phyloP scores from a whole-genome alignment of 345 rosid genomes.

The Corchorus capsularis region DNA sequence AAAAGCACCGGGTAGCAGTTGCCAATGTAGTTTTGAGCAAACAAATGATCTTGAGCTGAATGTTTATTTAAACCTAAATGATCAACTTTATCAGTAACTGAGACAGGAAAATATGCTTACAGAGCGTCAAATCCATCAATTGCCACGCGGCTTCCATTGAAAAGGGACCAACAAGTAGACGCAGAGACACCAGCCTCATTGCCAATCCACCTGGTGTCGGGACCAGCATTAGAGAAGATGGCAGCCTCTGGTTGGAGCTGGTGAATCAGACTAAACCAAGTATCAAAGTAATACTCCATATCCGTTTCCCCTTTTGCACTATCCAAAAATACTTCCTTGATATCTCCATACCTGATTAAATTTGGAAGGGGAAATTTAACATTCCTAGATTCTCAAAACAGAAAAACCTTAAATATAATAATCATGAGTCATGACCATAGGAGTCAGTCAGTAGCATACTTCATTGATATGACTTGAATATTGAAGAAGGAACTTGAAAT shows the following conservation, averaged over 20 bases:
- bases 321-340: too few species aligned
- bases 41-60: not conserved
- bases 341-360: too few species aligned
- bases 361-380: too few species aligned
- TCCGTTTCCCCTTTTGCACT: conserved; percentile 49
- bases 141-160: conserved; percentile 56
- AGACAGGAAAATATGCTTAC: conserved; percentile 41
- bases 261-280: conserved; percentile 79
- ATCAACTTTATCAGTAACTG: not conserved
- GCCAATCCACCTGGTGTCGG: conserved; percentile 79
- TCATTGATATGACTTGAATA: not conserved
- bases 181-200: conserved; percentile 76
- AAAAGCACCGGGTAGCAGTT: too few species aligned
- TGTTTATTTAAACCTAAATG: not conserved
- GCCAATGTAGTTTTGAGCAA: not conserved
- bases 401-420: too few species aligned
- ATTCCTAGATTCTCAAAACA: too few species aligned
- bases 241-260: conserved; percentile 76
- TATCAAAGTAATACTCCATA: conserved; percentile 72
- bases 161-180: conserved; percentile 83
- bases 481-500: not conserved
- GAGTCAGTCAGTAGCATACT: not conserved
- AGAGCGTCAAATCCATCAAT: conserved; percentile 62
- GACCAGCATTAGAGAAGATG: conserved; percentile 88
- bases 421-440: not conserved